Evolutionary conservation across 2,329 filamentous ascomycete species (phyloP), one percentile per base, ranked within the genome.

Genomic region (Exophiala aquamarina): DNA sequence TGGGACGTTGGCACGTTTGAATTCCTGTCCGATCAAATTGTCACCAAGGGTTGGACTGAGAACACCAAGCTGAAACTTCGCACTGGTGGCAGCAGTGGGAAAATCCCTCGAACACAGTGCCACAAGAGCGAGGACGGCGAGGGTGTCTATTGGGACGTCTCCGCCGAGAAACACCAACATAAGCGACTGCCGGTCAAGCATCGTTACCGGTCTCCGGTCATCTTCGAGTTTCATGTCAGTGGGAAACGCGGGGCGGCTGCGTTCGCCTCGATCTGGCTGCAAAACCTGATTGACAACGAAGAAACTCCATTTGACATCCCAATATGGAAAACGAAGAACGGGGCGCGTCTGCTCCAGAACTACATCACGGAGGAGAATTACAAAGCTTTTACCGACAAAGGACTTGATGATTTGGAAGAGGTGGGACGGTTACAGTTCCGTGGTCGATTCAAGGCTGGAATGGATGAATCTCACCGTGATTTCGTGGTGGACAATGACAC

Each of bases 1-100:
- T 97, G 92, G 88, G 89, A 96, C 51, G 88, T 97, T 34, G 93
- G 93, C 28, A 95, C 92, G 0, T 95, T 97, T 62, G 86, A 95
- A 62, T 94, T 97, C 63, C 71, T 79, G 0, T 89, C 85, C 0
- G 77, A 89, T 39, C 77, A 75, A 13, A 83, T 97, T 37, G 47
- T 61, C 33, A 54, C 57, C 20, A 77, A 78, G 0, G 82, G 86
- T 0, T 77, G 76, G 38, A 90, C 86, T 59, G 71, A 75, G 1
- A 67, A 76, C 31, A 70, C 81, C 34, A 90, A 89, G 67, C 72
- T 97, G 34, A 83, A 81, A 59, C 68, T 95, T 58, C 80, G 90
- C 28, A 97, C 92, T 7, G 91, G 91, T 43, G 92, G 92, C 10
- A 92, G 87, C 50, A 83, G 82, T 2, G 87, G 84, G 15, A 83